phyloP scores from a whole-genome alignment of 164 flowering plant genomes.

The Piper longum region DNA sequence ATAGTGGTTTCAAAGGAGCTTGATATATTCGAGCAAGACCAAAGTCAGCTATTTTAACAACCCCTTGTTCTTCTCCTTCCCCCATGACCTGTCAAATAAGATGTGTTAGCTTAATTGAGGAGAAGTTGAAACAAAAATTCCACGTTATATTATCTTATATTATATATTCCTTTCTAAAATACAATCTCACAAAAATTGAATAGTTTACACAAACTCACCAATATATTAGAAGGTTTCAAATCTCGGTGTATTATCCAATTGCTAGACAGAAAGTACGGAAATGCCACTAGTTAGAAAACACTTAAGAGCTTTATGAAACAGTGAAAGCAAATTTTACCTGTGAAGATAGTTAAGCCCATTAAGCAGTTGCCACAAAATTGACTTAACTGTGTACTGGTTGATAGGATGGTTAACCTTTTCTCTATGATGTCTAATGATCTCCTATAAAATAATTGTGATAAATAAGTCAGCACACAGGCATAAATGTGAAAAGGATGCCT shows the following conservation, averaged over 20 bases:
- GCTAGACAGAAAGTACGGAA: constrained; percentile 30
- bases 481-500: too few species aligned
- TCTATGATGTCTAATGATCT: constrained; percentile 92
- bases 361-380: constrained; percentile 94
- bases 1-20: constrained; percentile 79
- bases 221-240: constrained; percentile 91
- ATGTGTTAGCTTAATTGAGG: background rate
- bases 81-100: constrained; percentile 67
- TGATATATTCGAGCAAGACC: constrained; percentile 97
- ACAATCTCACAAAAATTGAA: background rate
- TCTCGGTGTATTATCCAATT: constrained; percentile 98
- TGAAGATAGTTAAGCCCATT: constrained; percentile 97
- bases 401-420: constrained; percentile 71
- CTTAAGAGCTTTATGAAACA: background rate
- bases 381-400: constrained; percentile 79
- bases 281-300: background rate
- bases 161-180: background rate
- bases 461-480: background rate
- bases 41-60: constrained; percentile 98
- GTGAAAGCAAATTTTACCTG: constrained; percentile 27
- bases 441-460: constrained; percentile 23
- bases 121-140: background rate
- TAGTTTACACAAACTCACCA: constrained; percentile 30
- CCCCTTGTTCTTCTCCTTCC: constrained; percentile 95
- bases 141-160: background rate